Base-by-base conservation (phyloP, 768 basidiomycete genomes). In the Mycena indigotica region DNA sequence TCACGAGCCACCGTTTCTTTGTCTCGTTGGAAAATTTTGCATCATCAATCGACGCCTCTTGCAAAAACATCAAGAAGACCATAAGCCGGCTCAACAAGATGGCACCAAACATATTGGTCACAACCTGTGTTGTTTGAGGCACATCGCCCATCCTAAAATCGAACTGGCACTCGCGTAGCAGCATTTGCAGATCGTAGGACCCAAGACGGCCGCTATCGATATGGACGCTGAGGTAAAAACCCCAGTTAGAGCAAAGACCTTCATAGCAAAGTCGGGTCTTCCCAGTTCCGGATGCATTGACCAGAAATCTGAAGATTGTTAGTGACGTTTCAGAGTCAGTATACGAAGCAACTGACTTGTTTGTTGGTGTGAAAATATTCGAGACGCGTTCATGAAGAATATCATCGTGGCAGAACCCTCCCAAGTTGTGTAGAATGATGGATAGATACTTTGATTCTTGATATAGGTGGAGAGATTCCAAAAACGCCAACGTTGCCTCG, bases 171-270 rank as follows among this genome's bases (percentile, higher is more conserved):
- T n/a, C n/a, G n/a, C n/a, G n/a, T n/a, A n/a, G n/a, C n/a, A n/a
- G n/a, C n/a, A n/a, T n/a, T n/a, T n/a, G n/a, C n/a, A 38, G 10
- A n/a, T 38, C 35, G n/a, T 10, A 38, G 12, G 35, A 38, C 12
- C 35, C 35, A n/a, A 56, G 5, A 12, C 35, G 35, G n/a, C 30
- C 50, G 17, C 10, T 21, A 50, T 56, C 28, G 55, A 56, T 13
- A 56, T 12, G 17, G 32, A 45, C 5, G 55, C 55, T 32, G 45
- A 56, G 19, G 50, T 30, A 35, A 50, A 32, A 10, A 32, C 30
- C 25, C 30, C 19, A 52, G 50, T 19, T 10, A 50, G 15, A 30
- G 49, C 35, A n/a, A n/a, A n/a, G n/a, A n/a, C n/a, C n/a, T n/a
- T n/a, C n/a, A n/a, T n/a, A n/a, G n/a, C n/a, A n/a, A n/a, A n/a